Evolutionary conservation across 2,329 filamentous ascomycete genomes (phyloP), one percentile per base, ranked within the genome.

Genomic region (Colletotrichum simmondsii): DNA sequence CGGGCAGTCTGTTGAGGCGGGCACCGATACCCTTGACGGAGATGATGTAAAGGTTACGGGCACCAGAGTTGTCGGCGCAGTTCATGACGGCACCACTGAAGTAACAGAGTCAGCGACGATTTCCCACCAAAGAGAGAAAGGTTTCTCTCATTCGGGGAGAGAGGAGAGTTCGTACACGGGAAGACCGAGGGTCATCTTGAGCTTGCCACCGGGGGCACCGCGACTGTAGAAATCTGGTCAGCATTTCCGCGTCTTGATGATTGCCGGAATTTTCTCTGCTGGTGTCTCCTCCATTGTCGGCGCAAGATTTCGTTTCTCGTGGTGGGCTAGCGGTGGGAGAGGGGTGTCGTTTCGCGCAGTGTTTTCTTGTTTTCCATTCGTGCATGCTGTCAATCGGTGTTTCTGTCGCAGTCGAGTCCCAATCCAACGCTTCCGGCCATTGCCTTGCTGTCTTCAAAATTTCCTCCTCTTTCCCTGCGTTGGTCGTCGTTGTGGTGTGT

Each of bases 131-230:
- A 49, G 42, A 49, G 19, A 42, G 28, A 14, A 7, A 2, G n/a
- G 22, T 58, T 28, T 71, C 68, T 65, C 58, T 59, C 46, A 68
- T 68, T 61, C 65, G 11, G 35, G 24, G 19, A n/a, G 28, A 49
- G 24, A 32, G 56, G 66, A 52, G 28, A 67, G 74, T 68, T 94
- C 95, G 87, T 97, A 98, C 95, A 98, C 95, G 89, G 97, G 97
- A 84, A 99, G 95, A 98, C 95, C 97, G 88, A 99, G 95, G 87
- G 97, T 98, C 97, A 99, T 99, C 94, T 98, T 98, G 84, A 98
- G 94, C 94, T 99, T 99, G 94, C 97, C 97, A 92, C 97, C 97
- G 84, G 95, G 94, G 91, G 95, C 93, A 94, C 93, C 94, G 92
- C 95, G 91, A 78, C 91, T 92, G 80, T 77, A 80, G 77, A 16